Base-by-base conservation (phyloP, 148 eudicot genomes). In the Hydrangea macrophylla region DNA sequence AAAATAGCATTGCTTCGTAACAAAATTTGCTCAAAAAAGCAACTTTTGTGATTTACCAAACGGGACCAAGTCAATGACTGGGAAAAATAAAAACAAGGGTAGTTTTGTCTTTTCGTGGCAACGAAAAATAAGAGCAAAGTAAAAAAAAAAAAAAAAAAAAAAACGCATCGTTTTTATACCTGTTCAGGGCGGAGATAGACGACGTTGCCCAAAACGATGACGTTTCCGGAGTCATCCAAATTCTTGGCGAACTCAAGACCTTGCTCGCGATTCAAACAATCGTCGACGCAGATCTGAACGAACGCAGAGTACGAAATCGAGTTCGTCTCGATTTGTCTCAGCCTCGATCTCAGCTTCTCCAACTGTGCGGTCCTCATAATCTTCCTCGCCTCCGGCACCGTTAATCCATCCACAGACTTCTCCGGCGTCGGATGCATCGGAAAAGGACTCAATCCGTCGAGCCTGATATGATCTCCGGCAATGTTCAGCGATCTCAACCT, bases 181-280 rank as follows among this genome's bases (percentile, higher is more conserved):
- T 86, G 88, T 27, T 84, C 80, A 0, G 95, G 95, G 2, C 80
- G 80, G 26, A 88, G 78, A 33, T 84, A 82, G 23, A 88, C 95
- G 40, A 82, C 62, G 33, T 74, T 55, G 39, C 95, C 88, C 37
- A 79, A 63, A 58, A 88, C 87, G 75, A 88, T 79, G 36, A 88
- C 95, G 65, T 75, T 75, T 5, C 88, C 90, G 0, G 81, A 73
- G 2, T 88, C 76, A 70, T 88, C 90, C 68, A 88, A 13, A 68
- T 27, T 55, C 76, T 79, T 88, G 0, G 90, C 86, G 20, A 80
- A 76, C 68, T 88, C 90, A 60, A 71, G 5, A 0, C 90, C 89
- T 28, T 32, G 74, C 24, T 78, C 79, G 4, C 45, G 50, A 65
- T 55, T 69, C 25, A 13, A 53, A 69, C 88, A 77, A 9, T 32